Evolutionary conservation across 2,329 filamentous ascomycete species (phyloP), one percentile per base, ranked within the genome.

Genomic region (Diaporthe citriasiana): DNA sequence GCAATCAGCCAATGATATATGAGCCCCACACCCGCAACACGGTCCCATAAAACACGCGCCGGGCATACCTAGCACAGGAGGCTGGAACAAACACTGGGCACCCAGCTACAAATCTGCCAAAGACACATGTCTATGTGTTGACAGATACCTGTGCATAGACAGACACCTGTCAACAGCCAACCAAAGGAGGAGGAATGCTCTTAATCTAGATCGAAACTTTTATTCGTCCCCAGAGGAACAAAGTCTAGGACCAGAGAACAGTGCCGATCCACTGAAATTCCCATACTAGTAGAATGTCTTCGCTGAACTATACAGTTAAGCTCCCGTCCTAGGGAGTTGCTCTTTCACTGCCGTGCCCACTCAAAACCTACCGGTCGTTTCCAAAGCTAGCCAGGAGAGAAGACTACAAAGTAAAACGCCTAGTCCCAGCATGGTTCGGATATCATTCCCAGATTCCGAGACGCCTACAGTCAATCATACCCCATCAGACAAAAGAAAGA

Each of bases 381-480:
- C 57, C 59, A 63, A 63, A 22, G 30, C 59, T 47, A 45, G 59
- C 40, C 60, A 35, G 6, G 17, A 35, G 8, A 9, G n/a, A 50
- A 27, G n/a, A 35, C 4, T 35, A 63, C 35, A 71, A 51, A 27
- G 38, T 35, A 55, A 35, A 35, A 71, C 68, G 38, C 68, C 17
- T 27, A 25, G 35, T 42, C 50, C 72, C 51, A 65, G 50, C 69
- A 71, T 57, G 51, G 40, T 66, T 47, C 59, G 69, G 72, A 71
- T 74, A 74, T 74, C 72, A 68, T 53, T 47, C 72, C 51, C 51
- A 40, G 40, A 63, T 42, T 27, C 40, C 51, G 45, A 68, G 51
- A 72, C 73, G 59, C 73, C 73, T 59, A 45, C 50, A 38, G n/a
- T 4, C 27, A 50, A 74, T 51, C 47, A 57, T 35, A 33, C 12